Percentiles rank a stretch among this genome's conserved stretches.
phyloP scores from a whole-genome alignment of 148 eudicot species.

The Simmondsia chinensis region DNA sequence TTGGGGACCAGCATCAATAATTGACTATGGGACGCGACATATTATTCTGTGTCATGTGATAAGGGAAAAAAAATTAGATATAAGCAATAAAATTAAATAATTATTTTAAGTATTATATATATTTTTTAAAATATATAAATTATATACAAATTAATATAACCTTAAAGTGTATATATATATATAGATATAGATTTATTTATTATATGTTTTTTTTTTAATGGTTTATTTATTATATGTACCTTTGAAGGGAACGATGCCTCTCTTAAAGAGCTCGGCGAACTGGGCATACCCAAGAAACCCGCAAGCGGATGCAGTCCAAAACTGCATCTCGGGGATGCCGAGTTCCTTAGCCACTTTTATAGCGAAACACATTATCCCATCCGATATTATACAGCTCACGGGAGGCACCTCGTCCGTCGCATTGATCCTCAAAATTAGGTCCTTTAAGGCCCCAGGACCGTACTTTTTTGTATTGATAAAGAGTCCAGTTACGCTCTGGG shows the following conservation, averaged over 20 bases:
- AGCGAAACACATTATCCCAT: constrained; percentile 7
- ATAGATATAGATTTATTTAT: no score
- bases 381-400: constrained; percentile 4
- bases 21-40: no score
- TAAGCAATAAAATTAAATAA: no score
- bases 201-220: no score
- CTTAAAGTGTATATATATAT: no score
- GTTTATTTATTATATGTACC: no score
- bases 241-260: constrained; percentile 7
- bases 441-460: not conserved
- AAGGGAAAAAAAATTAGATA: no score
- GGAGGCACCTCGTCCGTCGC: constrained; percentile 2
- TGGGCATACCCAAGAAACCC: constrained; percentile 6
- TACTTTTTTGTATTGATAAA: not conserved
- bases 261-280: constrained; percentile 6
- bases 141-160: no score
- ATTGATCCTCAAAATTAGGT: not conserved
- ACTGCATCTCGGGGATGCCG: constrained; percentile 2
- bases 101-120: no score
- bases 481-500: constrained; percentile 1
- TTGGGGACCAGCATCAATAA: no score
- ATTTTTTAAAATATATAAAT: no score
- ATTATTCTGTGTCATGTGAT: no score
- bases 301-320: constrained; percentile 8
- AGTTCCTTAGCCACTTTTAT: constrained; percentile 3